Evolutionary conservation across 2,329 filamentous ascomycete species (phyloP).

Genomic region (Cytospora schulzeri): DNA sequence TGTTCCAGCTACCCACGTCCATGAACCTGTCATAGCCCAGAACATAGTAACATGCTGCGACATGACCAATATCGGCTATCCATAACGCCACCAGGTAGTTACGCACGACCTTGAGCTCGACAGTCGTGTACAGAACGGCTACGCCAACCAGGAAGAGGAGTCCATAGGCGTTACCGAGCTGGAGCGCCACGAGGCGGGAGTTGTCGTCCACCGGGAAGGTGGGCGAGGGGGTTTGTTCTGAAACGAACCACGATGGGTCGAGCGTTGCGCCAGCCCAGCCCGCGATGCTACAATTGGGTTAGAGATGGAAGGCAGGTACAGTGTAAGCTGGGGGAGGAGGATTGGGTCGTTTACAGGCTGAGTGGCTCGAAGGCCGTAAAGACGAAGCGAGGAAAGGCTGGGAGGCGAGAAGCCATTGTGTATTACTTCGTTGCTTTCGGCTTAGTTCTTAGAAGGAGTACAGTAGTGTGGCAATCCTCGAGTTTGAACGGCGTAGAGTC

Average conservation of each 20-base stretch:
- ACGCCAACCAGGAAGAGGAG: conserved; percentile 66
- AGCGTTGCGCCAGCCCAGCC: conserved; percentile 60
- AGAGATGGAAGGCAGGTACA: background rate
- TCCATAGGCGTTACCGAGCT: conserved; percentile 71
- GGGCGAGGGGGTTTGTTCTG: conserved; percentile 57
- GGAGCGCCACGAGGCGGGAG: conserved; percentile 61
- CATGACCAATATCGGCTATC: conserved; percentile 68
- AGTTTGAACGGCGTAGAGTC: background rate
- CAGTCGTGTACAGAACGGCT: conserved; percentile 64
- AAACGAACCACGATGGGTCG: conserved; percentile 63
- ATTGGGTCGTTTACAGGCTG: conserved; percentile 55
- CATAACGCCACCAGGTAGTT: conserved; percentile 68
- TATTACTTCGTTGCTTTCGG: background rate
- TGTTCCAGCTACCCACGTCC: conserved; percentile 64
- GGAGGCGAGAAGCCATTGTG: conserved; percentile 63
- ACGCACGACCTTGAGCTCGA: conserved; percentile 65
- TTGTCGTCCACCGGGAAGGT: conserved; percentile 44
- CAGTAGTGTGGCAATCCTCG: background rate
- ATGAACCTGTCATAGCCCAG: conserved; percentile 58
- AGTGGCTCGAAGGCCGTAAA: conserved; percentile 71
- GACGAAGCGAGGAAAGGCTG: conserved; percentile 63
- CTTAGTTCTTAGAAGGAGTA: too few species aligned
- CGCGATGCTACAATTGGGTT: conserved; percentile 49
- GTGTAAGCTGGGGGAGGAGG: conserved; percentile 14
- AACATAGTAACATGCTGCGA: conserved; percentile 61